Percentiles rank a stretch among this genome's conserved stretches.
Evolutionary conservation across 2,329 filamentous ascomycete genomes (phyloP).

Genomic region (Phaeomoniella chlamydospora): DNA sequence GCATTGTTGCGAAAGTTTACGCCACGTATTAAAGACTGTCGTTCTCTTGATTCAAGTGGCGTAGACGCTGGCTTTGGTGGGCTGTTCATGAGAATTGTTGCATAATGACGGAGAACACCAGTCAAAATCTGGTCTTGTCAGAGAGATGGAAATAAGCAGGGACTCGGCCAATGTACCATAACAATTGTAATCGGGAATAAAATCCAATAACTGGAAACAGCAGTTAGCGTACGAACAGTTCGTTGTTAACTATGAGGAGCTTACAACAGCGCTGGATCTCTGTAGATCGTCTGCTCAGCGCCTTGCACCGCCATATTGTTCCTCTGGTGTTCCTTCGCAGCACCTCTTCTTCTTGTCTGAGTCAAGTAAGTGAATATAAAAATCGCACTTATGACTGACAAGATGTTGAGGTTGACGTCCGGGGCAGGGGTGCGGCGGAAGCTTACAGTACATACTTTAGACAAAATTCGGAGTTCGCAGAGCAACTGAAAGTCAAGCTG

Average conservation of each 20-base stretch:
- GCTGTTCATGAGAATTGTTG: slow-evolving; percentile 74
- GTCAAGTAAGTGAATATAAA: too few species aligned
- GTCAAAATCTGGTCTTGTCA: slow-evolving; percentile 55
- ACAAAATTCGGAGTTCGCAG: too few species aligned
- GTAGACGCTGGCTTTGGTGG: slow-evolving; percentile 64
- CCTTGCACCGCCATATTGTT: slow-evolving; percentile 60
- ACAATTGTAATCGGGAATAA: slow-evolving; percentile 92
- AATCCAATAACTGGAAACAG: slow-evolving; percentile 80
- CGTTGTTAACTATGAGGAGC: slow-evolving; percentile 19
- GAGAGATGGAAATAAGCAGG: slow-evolving; percentile 2
- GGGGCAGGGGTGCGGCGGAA: too few species aligned
- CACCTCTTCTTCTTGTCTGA: too few species aligned
- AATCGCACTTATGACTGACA: too few species aligned
- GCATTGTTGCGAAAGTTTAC: slow-evolving; percentile 74
- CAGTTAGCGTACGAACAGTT: slow-evolving; percentile 3
- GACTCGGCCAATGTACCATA: slow-evolving; percentile 50
- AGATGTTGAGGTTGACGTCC: too few species aligned
- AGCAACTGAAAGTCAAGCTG: too few species aligned
- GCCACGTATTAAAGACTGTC: slow-evolving; percentile 69
- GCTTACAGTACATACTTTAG: too few species aligned
- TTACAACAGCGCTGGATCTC: slow-evolving; percentile 97
- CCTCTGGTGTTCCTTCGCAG: too few species aligned
- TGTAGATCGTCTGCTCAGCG: slow-evolving; percentile 84
- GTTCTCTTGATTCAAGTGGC: slow-evolving; percentile 54
- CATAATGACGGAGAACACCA: slow-evolving; percentile 90